Base-by-base conservation (phyloP, 31 red algal species). In the Porphyra umbilicalis region DNA sequence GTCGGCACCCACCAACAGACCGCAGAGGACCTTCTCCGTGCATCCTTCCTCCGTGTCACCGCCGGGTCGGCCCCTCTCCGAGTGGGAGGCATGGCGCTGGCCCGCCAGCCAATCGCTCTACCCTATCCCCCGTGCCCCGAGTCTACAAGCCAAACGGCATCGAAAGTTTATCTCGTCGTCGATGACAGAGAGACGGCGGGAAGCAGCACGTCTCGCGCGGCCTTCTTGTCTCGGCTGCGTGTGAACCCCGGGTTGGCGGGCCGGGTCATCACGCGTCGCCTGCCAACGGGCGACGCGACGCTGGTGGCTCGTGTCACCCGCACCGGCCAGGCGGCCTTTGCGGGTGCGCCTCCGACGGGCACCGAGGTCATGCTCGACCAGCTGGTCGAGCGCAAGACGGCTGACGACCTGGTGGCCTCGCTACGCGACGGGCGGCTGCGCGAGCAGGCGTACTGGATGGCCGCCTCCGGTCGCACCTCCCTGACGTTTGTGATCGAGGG, bases 321-420 rank as follows among this genome's bases (percentile, higher is more conserved):
- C 25, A 29, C 57, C 4, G 57, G 57, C 20, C 25, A 18, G 57
- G 57, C 57, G 57, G 57, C 20, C 25, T 18, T 71, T 18, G 11
- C 57, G 11, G 57, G 57, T 0, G 57, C 57, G 13, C 57, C 57
- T 4, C 11, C 76, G 25, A 86, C 85, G 33, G 91, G 79, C 25
- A 82, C 77, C 79, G 91, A 93, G 71, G 82, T 89, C 33, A 82
- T 95, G 20, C 35, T 95, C 29, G 93, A 95, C 38, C 87, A 95
- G 75, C 35, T 95, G 15, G 80, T 95, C 75, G 93, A 95, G 81
- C 76, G 93, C 33, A 95, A 95, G 75, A 90, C 89, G 15, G 46
- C 86, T 7, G 82, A 85, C 32, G 93, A 95, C 77, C 88, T 85
- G 36, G 89, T 33, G 38, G 77, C 35, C 0, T 95, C 93, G 6